A percentile compares a stretch with the other conserved stretches of the same genome.
Conservation (phyloP, 345 rosid genomes). For the Corchorus olitorius region DNA sequence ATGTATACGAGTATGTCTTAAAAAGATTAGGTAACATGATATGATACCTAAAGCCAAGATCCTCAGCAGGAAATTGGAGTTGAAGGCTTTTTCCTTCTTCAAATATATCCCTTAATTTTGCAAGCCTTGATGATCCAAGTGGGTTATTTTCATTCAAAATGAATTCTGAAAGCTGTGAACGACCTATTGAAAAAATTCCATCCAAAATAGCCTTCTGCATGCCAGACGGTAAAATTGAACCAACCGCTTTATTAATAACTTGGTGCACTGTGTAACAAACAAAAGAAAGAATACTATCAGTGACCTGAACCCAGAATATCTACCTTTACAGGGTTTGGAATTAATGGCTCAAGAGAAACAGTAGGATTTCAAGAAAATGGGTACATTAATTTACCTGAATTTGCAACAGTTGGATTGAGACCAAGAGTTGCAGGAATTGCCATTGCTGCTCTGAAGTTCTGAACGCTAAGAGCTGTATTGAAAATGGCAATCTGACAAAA, state of each 20-base stretch:
- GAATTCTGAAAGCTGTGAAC: constrained; percentile 79
- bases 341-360: constrained; percentile 12
- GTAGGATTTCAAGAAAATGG: constrained; percentile 21
- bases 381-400: constrained; percentile 53
- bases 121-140: constrained; percentile 76
- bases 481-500: constrained; percentile 66
- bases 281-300: constrained; percentile 20
- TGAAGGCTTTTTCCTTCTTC: constrained; percentile 95
- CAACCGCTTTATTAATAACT: constrained; percentile 50
- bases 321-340: constrained; percentile 3
- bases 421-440: constrained; percentile 89
- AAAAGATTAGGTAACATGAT: background rate
- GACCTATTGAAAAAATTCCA: constrained; percentile 77
- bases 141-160: constrained; percentile 77
- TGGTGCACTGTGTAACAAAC: constrained; percentile 59
- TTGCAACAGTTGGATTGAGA: constrained; percentile 76
- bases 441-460: constrained; percentile 93
- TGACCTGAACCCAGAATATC: background rate
- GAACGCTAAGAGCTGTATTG: constrained; percentile 80
- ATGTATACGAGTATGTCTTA: background rate
- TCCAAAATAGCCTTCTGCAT: constrained; percentile 75
- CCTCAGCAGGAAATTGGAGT: constrained; percentile 98
- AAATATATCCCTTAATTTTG: constrained; percentile 63
- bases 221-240: constrained; percentile 70
- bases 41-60: constrained; percentile 93